Evolutionary conservation across 2,329 filamentous ascomycete species (phyloP).

Genomic region (Cercospora berteroae): DNA sequence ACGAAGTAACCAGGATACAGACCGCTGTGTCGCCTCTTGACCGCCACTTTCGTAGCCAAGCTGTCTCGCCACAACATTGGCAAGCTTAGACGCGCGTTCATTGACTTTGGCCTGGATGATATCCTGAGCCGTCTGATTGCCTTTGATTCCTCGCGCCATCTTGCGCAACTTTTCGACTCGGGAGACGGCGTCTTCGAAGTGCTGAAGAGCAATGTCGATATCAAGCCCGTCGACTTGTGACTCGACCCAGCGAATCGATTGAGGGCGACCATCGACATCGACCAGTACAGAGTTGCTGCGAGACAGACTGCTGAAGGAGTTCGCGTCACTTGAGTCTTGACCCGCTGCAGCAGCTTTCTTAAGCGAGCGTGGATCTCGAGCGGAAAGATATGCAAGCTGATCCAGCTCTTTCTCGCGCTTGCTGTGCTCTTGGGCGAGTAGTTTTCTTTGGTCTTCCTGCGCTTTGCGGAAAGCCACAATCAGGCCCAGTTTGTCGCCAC

Average conservation of each 20-base stretch:
- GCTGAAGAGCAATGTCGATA: slow-evolving; percentile 89
- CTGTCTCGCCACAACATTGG: slow-evolving; percentile 73
- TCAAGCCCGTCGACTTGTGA: slow-evolving; percentile 93
- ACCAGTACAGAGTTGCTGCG: slow-evolving; percentile 64
- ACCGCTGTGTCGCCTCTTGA: slow-evolving; percentile 71
- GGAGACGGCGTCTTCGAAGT: slow-evolving; percentile 78
- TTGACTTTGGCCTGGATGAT: slow-evolving; percentile 91
- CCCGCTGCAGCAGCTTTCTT: slow-evolving; percentile 50
- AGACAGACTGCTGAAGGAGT: slow-evolving; percentile 26
- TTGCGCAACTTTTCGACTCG: slow-evolving; percentile 81
- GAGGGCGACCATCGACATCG: slow-evolving; percentile 93
- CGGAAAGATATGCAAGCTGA: slow-evolving; percentile 33
- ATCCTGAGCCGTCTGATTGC: slow-evolving; percentile 82
- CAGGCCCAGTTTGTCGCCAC: slow-evolving; percentile 71
- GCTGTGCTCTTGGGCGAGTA: slow-evolving; percentile 80
- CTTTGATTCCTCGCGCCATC: slow-evolving; percentile 75
- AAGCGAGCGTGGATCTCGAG: slow-evolving; percentile 53
- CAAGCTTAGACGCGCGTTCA: slow-evolving; percentile 76
- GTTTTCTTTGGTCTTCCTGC: slow-evolving; percentile 85
- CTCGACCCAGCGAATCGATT: slow-evolving; percentile 94
- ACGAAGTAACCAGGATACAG: slow-evolving; percentile 79
- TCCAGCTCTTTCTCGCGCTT: slow-evolving; percentile 66
- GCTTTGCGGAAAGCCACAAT: slow-evolving; percentile 89
- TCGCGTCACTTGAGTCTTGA: slow-evolving; percentile 45
- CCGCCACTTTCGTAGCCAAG: slow-evolving; percentile 76